Base-by-base conservation (phyloP, 2,329 filamentous ascomycete genomes). In the Ceratocystiopsis brevicomis region DNA sequence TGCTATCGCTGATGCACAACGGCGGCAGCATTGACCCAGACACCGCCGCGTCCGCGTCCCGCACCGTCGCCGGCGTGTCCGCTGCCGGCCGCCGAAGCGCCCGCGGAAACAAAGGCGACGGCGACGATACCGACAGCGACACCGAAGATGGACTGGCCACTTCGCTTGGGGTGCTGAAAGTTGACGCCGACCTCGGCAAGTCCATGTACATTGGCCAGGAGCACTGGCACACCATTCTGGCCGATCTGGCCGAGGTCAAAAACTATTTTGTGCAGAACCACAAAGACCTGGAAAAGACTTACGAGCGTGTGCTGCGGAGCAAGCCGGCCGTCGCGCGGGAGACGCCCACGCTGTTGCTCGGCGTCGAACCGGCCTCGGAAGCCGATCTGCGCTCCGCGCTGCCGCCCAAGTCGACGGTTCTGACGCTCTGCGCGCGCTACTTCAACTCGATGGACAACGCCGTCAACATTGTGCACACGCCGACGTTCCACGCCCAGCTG, bases 1-100 rank as follows among this genome's bases (percentile, higher is more conserved):
- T 96, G 48, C 63, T 96, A 50, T 92, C 85, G 25, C 62, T 96
- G 56, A 95, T 96, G 88, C 88, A 88, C 56, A 87, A 83, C 58
- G 84, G 84, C 45, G 63, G 71, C 49, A 66, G 63, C 43, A 55
- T 68, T 43, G 67, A 72, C 40, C 50, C 55, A 0, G 40, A 48
- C 1, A 49, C 57, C 6, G 54, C 52, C 34, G 47, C 48, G 10
- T 51, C 48, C 9, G 47, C 54, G 41, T 48, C 46, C 46, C 40
- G 49, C 46, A 46, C 56, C 53, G 42, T 54, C 46, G 38, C 58
- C 53, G 44, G 50, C 39, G 52, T 38, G 15, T 30, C 25, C 8
- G 10, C 25, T 6, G 10, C 4, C 10, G 25, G 25, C 25, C 4
- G 25, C 25, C 25, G 25, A 9, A 9, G 25, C 8, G 10, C 8